Conservation (phyloP, 768 basidiomycete genomes). For the Ramaria sp. region DNA sequence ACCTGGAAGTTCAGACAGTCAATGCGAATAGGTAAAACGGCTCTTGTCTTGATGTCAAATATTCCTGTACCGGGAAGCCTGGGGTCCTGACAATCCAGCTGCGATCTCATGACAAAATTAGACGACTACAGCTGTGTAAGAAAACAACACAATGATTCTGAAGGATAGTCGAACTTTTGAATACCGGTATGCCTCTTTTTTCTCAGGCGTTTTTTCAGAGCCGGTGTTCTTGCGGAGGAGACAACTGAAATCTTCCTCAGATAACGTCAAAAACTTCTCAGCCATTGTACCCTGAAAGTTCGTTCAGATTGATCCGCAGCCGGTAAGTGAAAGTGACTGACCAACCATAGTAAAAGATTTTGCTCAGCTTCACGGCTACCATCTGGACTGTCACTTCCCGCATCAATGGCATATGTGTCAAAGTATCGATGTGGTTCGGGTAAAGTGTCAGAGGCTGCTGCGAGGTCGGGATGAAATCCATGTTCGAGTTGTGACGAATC, state of each 20-base stretch:
- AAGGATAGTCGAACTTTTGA: slow-evolving; percentile 45
- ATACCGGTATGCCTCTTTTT: slow-evolving; percentile 75
- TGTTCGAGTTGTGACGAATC: no score
- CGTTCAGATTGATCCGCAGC: not conserved
- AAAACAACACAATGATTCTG: not conserved
- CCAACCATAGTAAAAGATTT: slow-evolving; percentile 72
- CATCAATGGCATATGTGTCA: slow-evolving; percentile 51
- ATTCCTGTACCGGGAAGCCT: slow-evolving; percentile 82
- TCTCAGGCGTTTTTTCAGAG: slow-evolving; percentile 21
- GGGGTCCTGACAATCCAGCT: slow-evolving; percentile 77
- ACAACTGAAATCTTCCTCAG: slow-evolving; percentile 49
- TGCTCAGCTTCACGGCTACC: slow-evolving; percentile 28
- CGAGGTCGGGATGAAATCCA: no score
- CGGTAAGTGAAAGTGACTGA: slow-evolving; percentile 19
- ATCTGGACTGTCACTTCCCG: slow-evolving; percentile 30
- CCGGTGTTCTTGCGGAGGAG: slow-evolving; percentile 32
- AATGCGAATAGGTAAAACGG: slow-evolving; percentile 70
- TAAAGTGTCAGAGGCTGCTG: no score
- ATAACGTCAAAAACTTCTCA: slow-evolving; percentile 76
- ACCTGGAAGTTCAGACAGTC: slow-evolving; percentile 80
- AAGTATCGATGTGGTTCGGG: not conserved
- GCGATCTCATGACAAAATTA: slow-evolving; percentile 82
- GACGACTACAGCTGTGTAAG: slow-evolving; percentile 20
- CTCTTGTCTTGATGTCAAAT: slow-evolving; percentile 95
- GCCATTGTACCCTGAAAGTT: slow-evolving; percentile 64